Percentiles rank a stretch among this genome's conserved stretches.
phyloP scores from a whole-genome alignment of 345 rosid genomes.

The Brassica carinata region DNA sequence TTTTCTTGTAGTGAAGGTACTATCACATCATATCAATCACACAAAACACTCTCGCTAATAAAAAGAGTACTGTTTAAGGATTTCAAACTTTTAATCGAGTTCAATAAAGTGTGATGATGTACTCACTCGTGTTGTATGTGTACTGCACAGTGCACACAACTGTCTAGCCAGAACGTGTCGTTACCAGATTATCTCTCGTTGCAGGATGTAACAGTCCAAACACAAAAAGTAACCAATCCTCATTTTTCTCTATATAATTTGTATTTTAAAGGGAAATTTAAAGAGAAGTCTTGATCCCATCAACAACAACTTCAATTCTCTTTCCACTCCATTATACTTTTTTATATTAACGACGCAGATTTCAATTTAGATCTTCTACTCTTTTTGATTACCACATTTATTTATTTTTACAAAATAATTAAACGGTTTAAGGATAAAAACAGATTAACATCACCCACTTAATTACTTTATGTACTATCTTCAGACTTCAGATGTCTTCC shows the following conservation, averaged over 20 bases:
- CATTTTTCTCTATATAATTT: neutral
- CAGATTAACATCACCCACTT: neutral
- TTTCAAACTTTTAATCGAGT: slow-evolving; percentile 29
- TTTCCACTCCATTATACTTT: slow-evolving; percentile 13
- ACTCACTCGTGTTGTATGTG: slow-evolving; percentile 20
- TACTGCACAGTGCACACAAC: slow-evolving; percentile 32
- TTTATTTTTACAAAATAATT: neutral
- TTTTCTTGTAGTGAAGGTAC: too few species aligned
- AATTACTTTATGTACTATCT: neutral
- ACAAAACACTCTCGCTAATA: neutral
- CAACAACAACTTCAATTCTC: slow-evolving; percentile 12
- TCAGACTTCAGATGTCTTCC: neutral
- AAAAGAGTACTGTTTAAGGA: neutral
- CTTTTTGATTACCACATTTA: neutral
- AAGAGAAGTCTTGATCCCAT: slow-evolving; percentile 18
- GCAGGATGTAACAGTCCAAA: slow-evolving; percentile 32
- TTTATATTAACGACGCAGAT: neutral
- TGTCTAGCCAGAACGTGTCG: slow-evolving; percentile 39
- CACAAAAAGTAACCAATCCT: slow-evolving; percentile 22
- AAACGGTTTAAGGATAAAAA: neutral
- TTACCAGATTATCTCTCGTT: slow-evolving; percentile 16
- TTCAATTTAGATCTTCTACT: neutral
- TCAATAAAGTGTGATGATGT: neutral
- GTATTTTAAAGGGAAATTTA: neutral
- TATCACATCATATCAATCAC: slow-evolving; percentile 22